A percentile compares a stretch with the other conserved stretches of the same genome.
phyloP scores from a whole-genome alignment of 345 rosid genomes.

The Schrenkiella parvula region DNA sequence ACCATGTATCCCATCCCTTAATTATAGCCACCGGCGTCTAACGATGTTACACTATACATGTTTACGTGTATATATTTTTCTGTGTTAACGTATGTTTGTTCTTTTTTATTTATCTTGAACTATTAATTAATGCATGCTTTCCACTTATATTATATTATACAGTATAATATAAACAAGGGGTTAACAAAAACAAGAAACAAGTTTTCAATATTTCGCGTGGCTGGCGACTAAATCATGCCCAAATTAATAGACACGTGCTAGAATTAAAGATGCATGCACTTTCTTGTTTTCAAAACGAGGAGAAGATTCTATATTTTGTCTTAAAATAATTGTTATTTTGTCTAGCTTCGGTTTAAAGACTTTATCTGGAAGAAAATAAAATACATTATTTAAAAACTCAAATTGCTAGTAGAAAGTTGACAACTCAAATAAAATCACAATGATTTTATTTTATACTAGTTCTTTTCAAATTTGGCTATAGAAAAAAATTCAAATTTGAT shows the following conservation, averaged over 20 bases:
- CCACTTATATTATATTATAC: background rate
- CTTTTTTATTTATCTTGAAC: too few species aligned
- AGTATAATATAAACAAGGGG: background rate
- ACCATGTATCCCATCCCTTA: background rate
- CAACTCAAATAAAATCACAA: background rate
- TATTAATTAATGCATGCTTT: background rate
- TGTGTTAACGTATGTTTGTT: too few species aligned
- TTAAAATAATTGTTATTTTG: background rate
- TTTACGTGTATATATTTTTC: background rate
- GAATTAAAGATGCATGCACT: constrained; percentile 35
- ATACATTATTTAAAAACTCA: background rate
- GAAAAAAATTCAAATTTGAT: background rate
- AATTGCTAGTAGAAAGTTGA: background rate
- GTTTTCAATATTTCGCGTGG: constrained; percentile 21
- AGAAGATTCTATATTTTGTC: background rate
- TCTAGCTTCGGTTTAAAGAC: background rate
- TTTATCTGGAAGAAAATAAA: background rate
- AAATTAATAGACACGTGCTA: constrained; percentile 25
- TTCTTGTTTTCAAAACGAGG: constrained; percentile 16
- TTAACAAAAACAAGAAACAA: constrained; percentile 1
- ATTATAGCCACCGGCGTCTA: background rate
- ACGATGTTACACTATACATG: background rate
- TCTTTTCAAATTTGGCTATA: background rate
- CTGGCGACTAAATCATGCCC: constrained; percentile 32
- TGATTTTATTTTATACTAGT: background rate